These are phyloP conservation scores for Oenanthe javanica DNA, from an alignment of 140 eudicot species.

Conservation along the genomic window DNA sequence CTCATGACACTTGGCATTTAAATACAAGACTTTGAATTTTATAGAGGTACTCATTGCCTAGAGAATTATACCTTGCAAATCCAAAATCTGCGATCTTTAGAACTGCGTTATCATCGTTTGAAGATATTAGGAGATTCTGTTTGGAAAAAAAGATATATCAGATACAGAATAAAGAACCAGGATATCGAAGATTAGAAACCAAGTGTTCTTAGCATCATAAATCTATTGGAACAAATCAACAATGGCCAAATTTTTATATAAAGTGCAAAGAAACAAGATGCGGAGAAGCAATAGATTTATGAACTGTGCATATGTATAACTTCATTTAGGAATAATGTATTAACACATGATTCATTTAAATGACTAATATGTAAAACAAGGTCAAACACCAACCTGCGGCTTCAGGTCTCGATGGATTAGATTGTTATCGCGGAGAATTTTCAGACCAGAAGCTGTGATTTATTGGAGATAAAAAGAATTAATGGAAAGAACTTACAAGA, in stretches of 20 bases:
- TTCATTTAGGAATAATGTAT: neutral
- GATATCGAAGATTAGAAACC: neutral
- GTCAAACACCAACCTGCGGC: slow-evolving; percentile 49
- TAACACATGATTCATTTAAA: neutral
- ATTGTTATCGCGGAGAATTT: slow-evolving; percentile 88
- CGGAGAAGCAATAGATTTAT: neutral
- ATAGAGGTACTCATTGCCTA: neutral
- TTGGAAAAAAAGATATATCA: slow-evolving; percentile 16
- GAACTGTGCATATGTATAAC: neutral
- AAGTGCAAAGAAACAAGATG: neutral
- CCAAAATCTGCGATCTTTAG: slow-evolving; percentile 99
- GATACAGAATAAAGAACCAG: slow-evolving; percentile 2
- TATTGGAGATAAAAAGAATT: neutral
- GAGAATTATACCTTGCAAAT: slow-evolving; percentile 67
- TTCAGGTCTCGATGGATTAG: slow-evolving; percentile 80
- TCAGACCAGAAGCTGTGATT: slow-evolving; percentile 69
- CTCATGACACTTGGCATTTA: neutral
- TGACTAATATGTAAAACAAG: neutral
- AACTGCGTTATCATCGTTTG: slow-evolving; percentile 64
- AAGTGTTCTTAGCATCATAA: neutral
- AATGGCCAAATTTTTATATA: neutral
- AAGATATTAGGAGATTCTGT: slow-evolving; percentile 86
- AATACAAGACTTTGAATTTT: neutral
- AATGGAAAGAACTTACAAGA: slow-evolving; percentile 15
- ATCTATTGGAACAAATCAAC: neutral